phyloP scores from a whole-genome alignment of 1,284 basidiomycete genomes.

The Cutaneotrichosporon mucoides region DNA sequence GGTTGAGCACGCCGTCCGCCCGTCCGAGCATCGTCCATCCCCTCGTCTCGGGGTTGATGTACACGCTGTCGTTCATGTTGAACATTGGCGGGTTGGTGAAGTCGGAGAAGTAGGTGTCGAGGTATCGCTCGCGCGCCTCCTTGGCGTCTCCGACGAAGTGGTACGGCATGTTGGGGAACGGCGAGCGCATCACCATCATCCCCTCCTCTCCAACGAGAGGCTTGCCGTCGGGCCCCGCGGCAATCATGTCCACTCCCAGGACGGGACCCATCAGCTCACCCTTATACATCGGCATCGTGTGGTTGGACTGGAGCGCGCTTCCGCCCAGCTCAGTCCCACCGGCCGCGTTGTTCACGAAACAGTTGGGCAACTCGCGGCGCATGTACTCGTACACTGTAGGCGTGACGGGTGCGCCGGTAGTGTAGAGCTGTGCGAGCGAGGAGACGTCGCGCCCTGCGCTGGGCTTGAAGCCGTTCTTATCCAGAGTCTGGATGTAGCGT shows the following conservation, averaged over 20 bases:
- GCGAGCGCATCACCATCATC: slow-evolving; percentile 34
- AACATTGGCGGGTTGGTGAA: slow-evolving; percentile 25
- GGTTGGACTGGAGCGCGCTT: slow-evolving; percentile 28
- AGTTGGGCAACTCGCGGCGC: slow-evolving; percentile 18
- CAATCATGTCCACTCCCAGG: slow-evolving; percentile 37
- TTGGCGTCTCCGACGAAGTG: slow-evolving; percentile 27
- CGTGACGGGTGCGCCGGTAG: slow-evolving; percentile 38
- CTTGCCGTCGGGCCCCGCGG: slow-evolving; percentile 15
- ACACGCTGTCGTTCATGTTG: slow-evolving; percentile 24
- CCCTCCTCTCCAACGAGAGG: slow-evolving; percentile 27
- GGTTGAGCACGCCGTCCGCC: slow-evolving; percentile 31
- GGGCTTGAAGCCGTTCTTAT: slow-evolving; percentile 17
- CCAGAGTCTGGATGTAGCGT: slow-evolving; percentile 28
- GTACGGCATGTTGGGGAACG: slow-evolving; percentile 43
- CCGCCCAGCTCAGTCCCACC: slow-evolving; percentile 44
- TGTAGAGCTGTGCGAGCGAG: slow-evolving; percentile 32
- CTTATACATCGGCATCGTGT: slow-evolving; percentile 33
- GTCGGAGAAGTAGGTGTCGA: slow-evolving; percentile 42
- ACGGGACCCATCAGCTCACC: slow-evolving; percentile 37
- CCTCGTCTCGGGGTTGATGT: slow-evolving; percentile 17
- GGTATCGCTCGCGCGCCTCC: slow-evolving; percentile 29
- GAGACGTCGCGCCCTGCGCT: slow-evolving; percentile 20
- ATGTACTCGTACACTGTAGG: slow-evolving; percentile 28
- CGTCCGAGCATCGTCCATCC: slow-evolving; percentile 23
- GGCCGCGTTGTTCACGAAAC: slow-evolving; percentile 31